A percentile compares a stretch with the other conserved stretches of the same genome.
Evolutionary conservation across 2,329 filamentous ascomycete species (phyloP).

Genomic region (Cercospora sesami): DNA sequence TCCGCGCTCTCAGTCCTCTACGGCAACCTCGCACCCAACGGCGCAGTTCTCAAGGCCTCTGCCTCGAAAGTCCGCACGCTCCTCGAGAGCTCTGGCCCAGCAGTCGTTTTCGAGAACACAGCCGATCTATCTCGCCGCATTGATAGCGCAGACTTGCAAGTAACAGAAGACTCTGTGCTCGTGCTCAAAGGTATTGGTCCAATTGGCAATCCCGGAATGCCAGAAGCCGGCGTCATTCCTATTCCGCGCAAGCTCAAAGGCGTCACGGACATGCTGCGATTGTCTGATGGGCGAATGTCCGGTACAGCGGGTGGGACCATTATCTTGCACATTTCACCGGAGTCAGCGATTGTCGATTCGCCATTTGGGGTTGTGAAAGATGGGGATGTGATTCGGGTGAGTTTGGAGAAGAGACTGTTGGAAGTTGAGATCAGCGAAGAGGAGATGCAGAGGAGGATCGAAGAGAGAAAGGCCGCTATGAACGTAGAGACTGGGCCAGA

Average conservation of each 20-base stretch:
- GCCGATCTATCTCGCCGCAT: constrained; percentile 50
- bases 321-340: constrained; percentile 55
- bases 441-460: constrained; percentile 45
- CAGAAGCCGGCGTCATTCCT: constrained; percentile 54
- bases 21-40: constrained; percentile 53
- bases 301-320: constrained; percentile 59
- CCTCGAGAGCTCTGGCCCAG: constrained; percentile 47
- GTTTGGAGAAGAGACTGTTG: constrained; percentile 47
- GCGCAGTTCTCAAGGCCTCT: constrained; percentile 53
- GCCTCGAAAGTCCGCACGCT: constrained; percentile 52
- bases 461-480: constrained; percentile 29
- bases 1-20: constrained; percentile 50
- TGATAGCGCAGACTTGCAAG: constrained; percentile 48
- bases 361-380: constrained; percentile 52
- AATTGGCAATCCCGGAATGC: constrained; percentile 56
- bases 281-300: constrained; percentile 58
- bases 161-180: constrained; percentile 49
- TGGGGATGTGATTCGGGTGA: constrained; percentile 51
- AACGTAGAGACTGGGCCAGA: constrained; percentile 23
- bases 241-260: constrained; percentile 54
- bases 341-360: constrained; percentile 50
- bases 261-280: constrained; percentile 55
- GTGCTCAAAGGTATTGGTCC: constrained; percentile 54
- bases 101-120: constrained; percentile 52
- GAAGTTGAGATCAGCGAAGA: constrained; percentile 46